Base-by-base conservation (phyloP, 345 rosid species). In the Gossypium ekmanianum region DNA sequence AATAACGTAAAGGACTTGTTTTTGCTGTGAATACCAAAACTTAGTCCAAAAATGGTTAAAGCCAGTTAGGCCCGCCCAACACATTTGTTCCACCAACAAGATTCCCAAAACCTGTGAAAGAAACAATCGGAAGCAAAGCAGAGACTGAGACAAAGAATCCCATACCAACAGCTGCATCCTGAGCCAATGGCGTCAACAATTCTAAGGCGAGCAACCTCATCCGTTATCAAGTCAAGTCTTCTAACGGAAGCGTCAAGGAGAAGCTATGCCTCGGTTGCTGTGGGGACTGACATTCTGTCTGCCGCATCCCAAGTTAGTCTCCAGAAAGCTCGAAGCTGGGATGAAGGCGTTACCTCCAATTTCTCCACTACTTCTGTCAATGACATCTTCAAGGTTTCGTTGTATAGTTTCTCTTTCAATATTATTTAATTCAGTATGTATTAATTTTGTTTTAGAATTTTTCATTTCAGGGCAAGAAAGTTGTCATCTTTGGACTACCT, bases 281-380 rank as follows among this genome's bases (percentile, higher is more conserved):
- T 83, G 8, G 98, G 97, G 12, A 74, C 81, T 2, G 94, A 91
- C 75, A 62, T 91, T 58, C 86, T 91, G 65, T 85, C 89, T 43
- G 91, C 89, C 13, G 97, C 93, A 22, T 86, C 90, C 0, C 84
- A 76, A 66, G 92, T 91, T 45, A 84, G 90, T 58, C 98, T 92
- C 86, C 98, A 94, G 88, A 91, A 87, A 83, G 92, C 97, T 77
- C 88, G 97, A 12, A 79, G 71, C 82, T 89, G 97, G 98, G 98
- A 91, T 83, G 94, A 92, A 79, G 98, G 91, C 10, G 91, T 89
- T 75, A 87, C 93, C 14, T 88, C 93, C 18, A 91, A 85, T 16
- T 89, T 92, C 83, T 85, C 97, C 74, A 86, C 94, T 72, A 87
- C 94, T 41, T 88, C 93, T 52, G 48, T 91, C 45, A 76, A 81